phyloP scores from a whole-genome alignment of 106 monocot genomes.

The Dendrobium nobile region DNA sequence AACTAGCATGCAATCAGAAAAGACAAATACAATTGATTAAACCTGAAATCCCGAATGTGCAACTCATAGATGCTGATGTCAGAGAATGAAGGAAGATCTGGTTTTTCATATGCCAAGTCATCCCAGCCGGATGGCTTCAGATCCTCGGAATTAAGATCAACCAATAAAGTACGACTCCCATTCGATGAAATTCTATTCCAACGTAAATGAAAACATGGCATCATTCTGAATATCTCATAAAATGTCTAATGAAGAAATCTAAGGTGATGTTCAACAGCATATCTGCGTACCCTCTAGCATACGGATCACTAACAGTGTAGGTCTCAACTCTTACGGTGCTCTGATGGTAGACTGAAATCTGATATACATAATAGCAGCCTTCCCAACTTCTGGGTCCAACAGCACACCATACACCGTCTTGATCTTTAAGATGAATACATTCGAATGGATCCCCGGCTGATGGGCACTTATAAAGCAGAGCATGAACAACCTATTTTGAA shows the following conservation, averaged over 20 bases:
- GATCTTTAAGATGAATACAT: conserved; percentile 48
- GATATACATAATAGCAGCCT: conserved; percentile 72
- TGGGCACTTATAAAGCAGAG: conserved; percentile 43
- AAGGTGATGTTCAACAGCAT: not conserved
- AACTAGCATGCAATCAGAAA: not conserved
- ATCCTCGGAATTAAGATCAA: conserved; percentile 47
- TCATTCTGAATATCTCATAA: not conserved
- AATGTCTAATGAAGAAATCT: not conserved
- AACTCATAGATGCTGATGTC: conserved; percentile 84
- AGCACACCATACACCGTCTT: conserved; percentile 65
- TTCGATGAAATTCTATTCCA: conserved; percentile 58
- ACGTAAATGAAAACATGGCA: not conserved
- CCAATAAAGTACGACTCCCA: conserved; percentile 57
- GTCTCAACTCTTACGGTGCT: conserved; percentile 50
- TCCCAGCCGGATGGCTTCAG: conserved; percentile 72
- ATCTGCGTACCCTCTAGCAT: conserved; percentile 70
- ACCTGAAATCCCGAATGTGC: conserved; percentile 84
- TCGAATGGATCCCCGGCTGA: conserved; percentile 25
- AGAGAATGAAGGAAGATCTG: conserved; percentile 49
- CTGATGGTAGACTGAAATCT: conserved; percentile 69
- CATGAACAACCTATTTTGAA: conserved; percentile 41
- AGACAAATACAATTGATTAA: not conserved
- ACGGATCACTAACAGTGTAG: conserved; percentile 71
- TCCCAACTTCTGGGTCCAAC: conserved; percentile 63
- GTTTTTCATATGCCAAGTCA: conserved; percentile 68